phyloP scores from a whole-genome alignment of 202 grass and related monocot genomes.

The Hordeum pubiflorum region DNA sequence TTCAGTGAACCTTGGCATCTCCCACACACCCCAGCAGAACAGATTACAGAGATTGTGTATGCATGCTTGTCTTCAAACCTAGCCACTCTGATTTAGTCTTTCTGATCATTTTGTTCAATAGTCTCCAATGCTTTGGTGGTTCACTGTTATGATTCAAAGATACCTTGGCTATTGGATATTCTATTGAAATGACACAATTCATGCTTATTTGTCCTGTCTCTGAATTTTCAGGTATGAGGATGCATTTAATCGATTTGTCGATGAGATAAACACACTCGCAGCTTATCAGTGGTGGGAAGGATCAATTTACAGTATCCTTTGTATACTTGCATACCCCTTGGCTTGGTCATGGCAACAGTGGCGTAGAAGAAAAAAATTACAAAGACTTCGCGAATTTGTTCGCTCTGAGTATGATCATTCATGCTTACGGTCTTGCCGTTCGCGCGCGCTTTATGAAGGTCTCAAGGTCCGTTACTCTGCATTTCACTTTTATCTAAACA shows the following conservation, averaged over 20 bases:
- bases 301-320: slow-evolving; percentile 72
- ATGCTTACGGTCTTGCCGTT: slow-evolving; percentile 92
- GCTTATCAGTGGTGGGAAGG: slow-evolving; percentile 99
- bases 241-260: slow-evolving; percentile 86
- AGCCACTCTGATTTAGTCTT: background rate
- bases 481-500: slow-evolving; percentile 2
- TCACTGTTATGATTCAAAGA: slow-evolving; percentile 7
- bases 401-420: slow-evolving; percentile 98
- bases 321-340: slow-evolving; percentile 78
- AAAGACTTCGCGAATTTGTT: slow-evolving; percentile 97
- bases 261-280: slow-evolving; percentile 93
- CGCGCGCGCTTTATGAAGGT: slow-evolving; percentile 98
- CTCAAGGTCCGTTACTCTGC: slow-evolving; percentile 63
- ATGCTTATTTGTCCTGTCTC: background rate
- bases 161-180: background rate
- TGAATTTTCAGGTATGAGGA: slow-evolving; percentile 71
- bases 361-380: slow-evolving; percentile 91
- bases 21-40: slow-evolving; percentile 77
- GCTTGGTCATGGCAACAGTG: slow-evolving; percentile 99
- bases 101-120: slow-evolving; percentile 18
- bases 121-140: background rate
- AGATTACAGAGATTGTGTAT: slow-evolving; percentile 96
- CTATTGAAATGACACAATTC: slow-evolving; percentile 8
- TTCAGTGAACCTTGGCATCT: slow-evolving; percentile 99
- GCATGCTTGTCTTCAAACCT: slow-evolving; percentile 29